phyloP scores from a whole-genome alignment of 2,329 filamentous ascomycete species.

The Apiospora koreana region DNA sequence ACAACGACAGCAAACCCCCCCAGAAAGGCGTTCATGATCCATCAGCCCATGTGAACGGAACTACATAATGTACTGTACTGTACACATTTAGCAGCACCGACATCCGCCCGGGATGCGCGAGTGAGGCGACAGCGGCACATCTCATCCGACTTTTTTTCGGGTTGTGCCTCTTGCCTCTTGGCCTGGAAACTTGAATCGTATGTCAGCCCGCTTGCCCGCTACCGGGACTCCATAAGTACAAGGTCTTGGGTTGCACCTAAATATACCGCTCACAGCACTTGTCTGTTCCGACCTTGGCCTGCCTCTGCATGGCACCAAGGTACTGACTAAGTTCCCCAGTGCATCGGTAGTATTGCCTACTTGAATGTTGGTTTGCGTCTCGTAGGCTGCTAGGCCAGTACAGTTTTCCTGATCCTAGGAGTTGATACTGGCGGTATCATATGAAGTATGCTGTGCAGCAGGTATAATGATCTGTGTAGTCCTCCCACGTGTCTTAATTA shows the following conservation, averaged over 20 bases:
- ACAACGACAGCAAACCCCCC: neutral
- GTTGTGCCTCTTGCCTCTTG: neutral
- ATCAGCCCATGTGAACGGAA: neutral
- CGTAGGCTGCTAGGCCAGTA: neutral
- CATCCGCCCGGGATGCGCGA: neutral
- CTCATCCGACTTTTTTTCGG: conserved; percentile 2
- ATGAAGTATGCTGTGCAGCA: neutral
- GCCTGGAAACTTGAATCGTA: conserved; percentile 6
- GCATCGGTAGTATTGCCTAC: neutral
- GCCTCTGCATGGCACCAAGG: neutral
- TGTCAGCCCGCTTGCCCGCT: neutral
- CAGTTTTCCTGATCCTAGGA: neutral
- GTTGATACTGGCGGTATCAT: neutral
- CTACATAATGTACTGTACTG: no score
- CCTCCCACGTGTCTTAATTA: neutral
- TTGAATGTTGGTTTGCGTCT: neutral
- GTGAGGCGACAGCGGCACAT: neutral
- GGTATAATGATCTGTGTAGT: neutral
- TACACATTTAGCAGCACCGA: neutral
- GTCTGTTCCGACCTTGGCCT: neutral
- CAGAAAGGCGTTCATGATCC: neutral
- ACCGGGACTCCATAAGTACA: conserved; percentile 3
- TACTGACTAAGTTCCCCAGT: neutral
- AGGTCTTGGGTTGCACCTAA: conserved; percentile 7
- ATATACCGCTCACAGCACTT: conserved; percentile 3